Percentiles rank a stretch among this genome's conserved stretches.
These are phyloP conservation scores for Rhododendron williamsianum DNA, from an alignment of 148 eudicot species.

Conservation along the genomic window DNA sequence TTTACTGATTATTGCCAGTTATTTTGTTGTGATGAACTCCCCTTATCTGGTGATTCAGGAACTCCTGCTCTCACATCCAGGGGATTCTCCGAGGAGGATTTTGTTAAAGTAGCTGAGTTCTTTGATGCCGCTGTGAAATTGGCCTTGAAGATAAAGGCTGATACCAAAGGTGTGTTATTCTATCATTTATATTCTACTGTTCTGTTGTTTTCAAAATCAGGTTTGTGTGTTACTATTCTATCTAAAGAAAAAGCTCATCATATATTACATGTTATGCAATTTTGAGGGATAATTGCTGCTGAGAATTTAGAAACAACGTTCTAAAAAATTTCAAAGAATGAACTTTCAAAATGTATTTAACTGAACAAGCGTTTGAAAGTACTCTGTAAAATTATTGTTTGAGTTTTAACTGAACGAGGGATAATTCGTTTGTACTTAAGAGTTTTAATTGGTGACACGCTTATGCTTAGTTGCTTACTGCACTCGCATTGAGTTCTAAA, in stretches of 20 bases:
- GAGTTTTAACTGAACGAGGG: not conserved
- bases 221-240: not conserved
- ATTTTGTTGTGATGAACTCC: not conserved
- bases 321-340: not conserved
- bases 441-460: not conserved
- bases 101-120: conserved; percentile 89
- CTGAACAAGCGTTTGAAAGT: not conserved
- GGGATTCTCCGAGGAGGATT: conserved; percentile 89
- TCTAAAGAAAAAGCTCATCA: not conserved
- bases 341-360: not conserved
- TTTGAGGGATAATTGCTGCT: not conserved
- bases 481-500: not conserved
- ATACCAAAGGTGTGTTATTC: conserved; percentile 50
- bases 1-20: not conserved
- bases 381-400: not conserved
- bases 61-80: conserved; percentile 97
- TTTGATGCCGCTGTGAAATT: conserved; percentile 89
- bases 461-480: not conserved
- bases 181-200: not conserved
- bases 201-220: not conserved
- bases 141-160: conserved; percentile 78
- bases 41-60: conserved; percentile 37
- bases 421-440: not conserved
- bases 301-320: not conserved
- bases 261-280: not conserved